A percentile compares a stretch with the other conserved stretches of the same genome.
These are phyloP conservation scores for Botrytis sinoallii DNA, from an alignment of 2,329 filamentous ascomycete genomes.

Conservation along the genomic window DNA sequence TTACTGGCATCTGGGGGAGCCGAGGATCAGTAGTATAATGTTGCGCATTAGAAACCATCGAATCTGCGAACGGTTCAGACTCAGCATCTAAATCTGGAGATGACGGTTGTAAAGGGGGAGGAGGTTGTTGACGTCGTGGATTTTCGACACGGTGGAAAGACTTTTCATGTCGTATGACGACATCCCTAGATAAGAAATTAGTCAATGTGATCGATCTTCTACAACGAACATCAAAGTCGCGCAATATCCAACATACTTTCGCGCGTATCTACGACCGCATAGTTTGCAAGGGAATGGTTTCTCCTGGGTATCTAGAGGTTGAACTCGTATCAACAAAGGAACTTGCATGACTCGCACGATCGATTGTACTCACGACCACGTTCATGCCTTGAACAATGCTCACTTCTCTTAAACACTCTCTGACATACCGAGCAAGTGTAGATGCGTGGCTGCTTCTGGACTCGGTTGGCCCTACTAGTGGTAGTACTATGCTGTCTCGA, in stretches of 20 bases:
- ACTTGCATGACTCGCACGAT: neutral
- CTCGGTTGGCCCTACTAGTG: slow-evolving; percentile 8
- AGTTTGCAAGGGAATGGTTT: slow-evolving; percentile 19
- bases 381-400: slow-evolving; percentile 21
- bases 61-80: slow-evolving; percentile 6
- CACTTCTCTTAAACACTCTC: slow-evolving; percentile 18
- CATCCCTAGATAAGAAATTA: slow-evolving; percentile 14
- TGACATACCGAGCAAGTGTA: slow-evolving; percentile 20
- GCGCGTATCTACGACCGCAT: slow-evolving; percentile 20
- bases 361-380: slow-evolving; percentile 19
- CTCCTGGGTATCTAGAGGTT: slow-evolving; percentile 18
- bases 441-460: slow-evolving; percentile 17
- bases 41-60: slow-evolving; percentile 7
- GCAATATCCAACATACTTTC: slow-evolving; percentile 18
- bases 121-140: slow-evolving; percentile 19
- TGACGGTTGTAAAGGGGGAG: slow-evolving; percentile 8
- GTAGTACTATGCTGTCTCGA: slow-evolving; percentile 17
- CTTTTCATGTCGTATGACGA: slow-evolving; percentile 22
- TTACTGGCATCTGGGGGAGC: neutral
- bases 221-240: neutral
- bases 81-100: slow-evolving; percentile 15
- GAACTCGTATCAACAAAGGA: slow-evolving; percentile 12
- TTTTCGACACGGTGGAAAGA: slow-evolving; percentile 19
- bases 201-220: neutral
- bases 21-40: neutral